Evolutionary conservation across 306 rosid genomes (phyloP), one percentile per base, ranked within the genome.

Genomic region (Rosa rugosa): DNA sequence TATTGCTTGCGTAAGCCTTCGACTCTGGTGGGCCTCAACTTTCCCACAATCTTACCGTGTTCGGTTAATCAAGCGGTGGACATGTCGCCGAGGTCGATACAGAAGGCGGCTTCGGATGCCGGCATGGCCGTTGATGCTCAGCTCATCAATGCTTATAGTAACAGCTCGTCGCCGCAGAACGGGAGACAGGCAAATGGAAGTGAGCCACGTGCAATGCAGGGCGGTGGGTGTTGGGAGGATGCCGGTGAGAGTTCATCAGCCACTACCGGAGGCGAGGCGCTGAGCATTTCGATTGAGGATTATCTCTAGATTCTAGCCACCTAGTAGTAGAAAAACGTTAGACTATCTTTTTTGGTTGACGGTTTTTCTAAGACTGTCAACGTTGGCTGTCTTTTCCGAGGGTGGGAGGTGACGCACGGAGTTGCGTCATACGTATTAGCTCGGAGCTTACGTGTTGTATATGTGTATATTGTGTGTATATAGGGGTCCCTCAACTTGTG

Each of bases 61-160:
- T 44, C 59, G 5, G 0, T 42, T 27, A 31, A 56, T 64, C 74
- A 36, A 5, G 76, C 53, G 0, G 77, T 18, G 6, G 79, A 83
- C 64, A 80, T 88, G 97, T 91, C 95, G 1, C 97, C 99, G 0
- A 83, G 87, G 78, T 86, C 97, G 18, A 87, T 92, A 59, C 99
- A 94, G 89, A 86, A 72, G 84, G 87, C 83, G 0, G 97, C 99
- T 23, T 94, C 97, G 0, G 95, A 92, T 47, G 88, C 87, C 22
- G 97, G 86, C 22, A 90, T 94, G 97, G 97, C 93, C 1, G 84
- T 92, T 0, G 99, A 94, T 71, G 97, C 97, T 0, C 84, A 83
- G 67, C 69, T 79, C 36, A 70, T 89, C 45, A 64, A 64, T 14
- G 79, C 75, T 0, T 69, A 36, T 1, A 23, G 65, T 10, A 22